phyloP scores from a whole-genome alignment of 2,329 filamentous ascomycete species.

The Fusarium coffeatum region DNA sequence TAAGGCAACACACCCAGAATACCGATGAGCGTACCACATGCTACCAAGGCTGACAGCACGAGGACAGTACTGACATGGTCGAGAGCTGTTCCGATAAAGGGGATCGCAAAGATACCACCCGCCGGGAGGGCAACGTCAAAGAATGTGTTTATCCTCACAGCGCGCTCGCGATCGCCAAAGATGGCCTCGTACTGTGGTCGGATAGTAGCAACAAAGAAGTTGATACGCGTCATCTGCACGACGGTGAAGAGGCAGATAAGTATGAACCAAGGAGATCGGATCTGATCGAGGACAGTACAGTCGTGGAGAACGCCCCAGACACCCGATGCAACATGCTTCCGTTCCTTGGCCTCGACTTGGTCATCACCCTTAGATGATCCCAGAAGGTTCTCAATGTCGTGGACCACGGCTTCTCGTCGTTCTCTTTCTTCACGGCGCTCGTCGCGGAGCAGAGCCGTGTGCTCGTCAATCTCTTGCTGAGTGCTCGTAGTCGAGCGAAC shows the following conservation, averaged over 20 bases:
- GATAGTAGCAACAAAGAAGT: conserved; percentile 92
- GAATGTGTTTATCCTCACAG: conserved; percentile 80
- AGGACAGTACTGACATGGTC: conserved; percentile 80
- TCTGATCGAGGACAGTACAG: conserved; percentile 76
- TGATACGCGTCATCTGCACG: conserved; percentile 83
- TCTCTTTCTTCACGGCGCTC: conserved; percentile 69
- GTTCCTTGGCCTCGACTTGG: conserved; percentile 74
- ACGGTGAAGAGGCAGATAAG: conserved; percentile 85
- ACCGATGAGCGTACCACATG: conserved; percentile 78
- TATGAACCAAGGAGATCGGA: conserved; percentile 84
- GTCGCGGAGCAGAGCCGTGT: conserved; percentile 65
- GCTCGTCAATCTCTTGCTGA: conserved; percentile 61
- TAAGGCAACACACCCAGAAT: conserved; percentile 79
- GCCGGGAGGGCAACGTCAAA: conserved; percentile 84
- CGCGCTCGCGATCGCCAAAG: conserved; percentile 69
- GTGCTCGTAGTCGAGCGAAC: conserved; percentile 44
- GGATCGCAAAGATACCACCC: conserved; percentile 85
- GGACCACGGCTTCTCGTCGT: conserved; percentile 71
- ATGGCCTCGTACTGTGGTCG: conserved; percentile 84
- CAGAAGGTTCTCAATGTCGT: conserved; percentile 79
- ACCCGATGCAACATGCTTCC: conserved; percentile 76
- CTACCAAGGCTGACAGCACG: conserved; percentile 77
- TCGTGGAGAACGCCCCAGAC: conserved; percentile 91
- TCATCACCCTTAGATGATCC: conserved; percentile 71
- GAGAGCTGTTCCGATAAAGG: conserved; percentile 84